Evolutionary conservation across 441 rosid genomes (phyloP).

Genomic region (Metrosideros polymorpha): DNA sequence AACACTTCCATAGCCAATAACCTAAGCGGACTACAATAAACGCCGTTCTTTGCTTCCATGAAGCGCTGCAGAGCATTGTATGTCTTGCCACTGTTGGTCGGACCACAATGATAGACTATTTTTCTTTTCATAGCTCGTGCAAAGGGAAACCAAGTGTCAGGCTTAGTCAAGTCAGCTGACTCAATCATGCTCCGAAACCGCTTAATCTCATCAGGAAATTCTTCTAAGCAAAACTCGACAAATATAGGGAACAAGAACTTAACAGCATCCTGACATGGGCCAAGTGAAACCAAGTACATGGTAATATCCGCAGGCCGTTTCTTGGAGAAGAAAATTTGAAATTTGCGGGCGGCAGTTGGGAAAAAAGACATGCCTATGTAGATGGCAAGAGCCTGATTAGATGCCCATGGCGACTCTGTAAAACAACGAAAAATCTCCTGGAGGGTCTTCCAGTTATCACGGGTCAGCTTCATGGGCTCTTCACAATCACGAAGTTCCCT

Average conservation of each 20-base stretch:
- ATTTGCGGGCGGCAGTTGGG: slow-evolving; percentile 56
- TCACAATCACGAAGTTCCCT: slow-evolving; percentile 27
- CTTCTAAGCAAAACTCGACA: slow-evolving; percentile 72
- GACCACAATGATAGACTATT: slow-evolving; percentile 89
- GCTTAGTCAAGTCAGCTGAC: slow-evolving; percentile 83
- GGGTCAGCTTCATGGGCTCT: slow-evolving; percentile 23
- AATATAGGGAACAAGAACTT: slow-evolving; percentile 75
- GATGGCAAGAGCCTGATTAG: slow-evolving; percentile 76
- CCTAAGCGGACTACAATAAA: slow-evolving; percentile 93
- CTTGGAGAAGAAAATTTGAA: slow-evolving; percentile 38
- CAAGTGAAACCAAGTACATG: slow-evolving; percentile 40
- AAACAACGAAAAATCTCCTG: slow-evolving; percentile 42
- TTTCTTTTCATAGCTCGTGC: slow-evolving; percentile 89
- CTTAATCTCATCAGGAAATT: slow-evolving; percentile 69
- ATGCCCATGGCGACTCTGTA: slow-evolving; percentile 66
- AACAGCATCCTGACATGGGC: slow-evolving; percentile 53
- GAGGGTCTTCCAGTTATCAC: slow-evolving; percentile 31
- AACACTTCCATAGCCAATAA: slow-evolving; percentile 97
- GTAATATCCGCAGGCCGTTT: slow-evolving; percentile 39
- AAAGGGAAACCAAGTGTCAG: slow-evolving; percentile 90
- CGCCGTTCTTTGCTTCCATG: slow-evolving; percentile 89
- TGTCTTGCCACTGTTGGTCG: slow-evolving; percentile 95
- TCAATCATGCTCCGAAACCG: slow-evolving; percentile 47
- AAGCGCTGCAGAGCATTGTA: slow-evolving; percentile 81
- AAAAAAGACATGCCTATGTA: slow-evolving; percentile 75